Evolutionary conservation across 805 yeast genomes (phyloP), one percentile per base, ranked within the genome.

Genomic region (Yamadazyma scolyti): DNA sequence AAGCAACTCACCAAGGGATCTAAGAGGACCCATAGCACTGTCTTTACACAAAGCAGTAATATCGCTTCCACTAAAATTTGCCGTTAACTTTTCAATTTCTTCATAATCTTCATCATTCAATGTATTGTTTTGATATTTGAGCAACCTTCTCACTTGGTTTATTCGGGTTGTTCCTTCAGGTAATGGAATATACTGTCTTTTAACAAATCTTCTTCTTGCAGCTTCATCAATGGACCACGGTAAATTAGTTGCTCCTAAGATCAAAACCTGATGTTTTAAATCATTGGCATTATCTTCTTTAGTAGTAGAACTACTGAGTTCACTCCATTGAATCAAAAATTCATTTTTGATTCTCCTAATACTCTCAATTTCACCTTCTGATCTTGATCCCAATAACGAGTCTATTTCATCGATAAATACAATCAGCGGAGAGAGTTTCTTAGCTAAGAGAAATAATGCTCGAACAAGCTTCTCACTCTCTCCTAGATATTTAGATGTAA

Each of bases 191-290:
- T 93, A 89, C 50, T 86, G 94, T 30, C 97, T 68, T 47, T 94
- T 75, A 5, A 86, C 95, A 58, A 90, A 90, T 40, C 97, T 70
- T 54, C 97, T 73, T 48, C 97, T 68, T 1, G 97, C 97, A 2
- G 97, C 97, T 50, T 93, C 97, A 56, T 90, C 98, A 39, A 85
- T 88, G 2, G 87, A 82, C 98, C 98, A 90, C 0, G 98, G 98
- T 39, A 90, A 55, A 54, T 90, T 93, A 0, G 97, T 90, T 1
- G 97, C 97, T 0, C 96, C 97, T 23, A 93, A 61, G 3, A 90
- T 94, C 22, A 93, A 65, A 3, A 90, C 97, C 32, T 97, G 67
- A 30, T 60, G 52, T 24, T 41, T 36, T n/a, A 38, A 16, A 22
- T 68, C 61, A 15, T 40, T 49, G 29, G 76, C 77, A 25, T 68